Base-by-base conservation (phyloP, 2,329 filamentous ascomycete genomes). In the Fusarium denticulatum region DNA sequence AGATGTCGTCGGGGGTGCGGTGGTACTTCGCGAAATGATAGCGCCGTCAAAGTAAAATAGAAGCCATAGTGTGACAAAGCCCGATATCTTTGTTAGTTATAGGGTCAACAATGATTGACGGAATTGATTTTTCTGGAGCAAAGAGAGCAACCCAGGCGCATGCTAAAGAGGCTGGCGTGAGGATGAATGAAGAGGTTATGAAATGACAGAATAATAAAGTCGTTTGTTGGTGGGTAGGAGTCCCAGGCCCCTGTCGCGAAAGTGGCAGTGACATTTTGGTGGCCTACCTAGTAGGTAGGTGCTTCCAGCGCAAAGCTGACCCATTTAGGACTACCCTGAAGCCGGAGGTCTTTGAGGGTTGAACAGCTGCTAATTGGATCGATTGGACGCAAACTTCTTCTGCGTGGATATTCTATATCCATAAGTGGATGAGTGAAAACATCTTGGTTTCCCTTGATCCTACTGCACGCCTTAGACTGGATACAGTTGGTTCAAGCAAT, bases 241-340 rank as follows among this genome's bases (percentile, higher is more conserved):
- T 45, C 30, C 24, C 16, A 6, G 50, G 50, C 52, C 50, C 52
- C 43, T 59, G 42, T 60, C 65, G 47, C 61, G 40, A 72, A 73
- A 64, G 61, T 53, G 46, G 60, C 69, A 66, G 69, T 69, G 65
- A 56, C 53, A 59, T 55, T 69, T 64, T 47, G 49, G 22, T n/a
- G 45, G 55, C 16, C 49, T 49, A 20, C 10, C 8, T 12, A 10
- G 8, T 28, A 28, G 28, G 28, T 39, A 20, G 16, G 30, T 24
- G 24, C 24, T 32, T 18, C 39, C 39, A 28, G 16, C 40, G 13
- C 40, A 49, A n/a, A 30, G 20, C 56, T 60, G 36, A 43, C 22
- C 36, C 47, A 42, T 32, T 37, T 53, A 46, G 22, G 16, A 32
- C 22, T 42, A 64, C 43, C 55, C 60, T 60, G 43, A 24, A 60